Evolutionary conservation across 2,329 filamentous ascomycete species (phyloP).

Genomic region (Nemania abortiva): DNA sequence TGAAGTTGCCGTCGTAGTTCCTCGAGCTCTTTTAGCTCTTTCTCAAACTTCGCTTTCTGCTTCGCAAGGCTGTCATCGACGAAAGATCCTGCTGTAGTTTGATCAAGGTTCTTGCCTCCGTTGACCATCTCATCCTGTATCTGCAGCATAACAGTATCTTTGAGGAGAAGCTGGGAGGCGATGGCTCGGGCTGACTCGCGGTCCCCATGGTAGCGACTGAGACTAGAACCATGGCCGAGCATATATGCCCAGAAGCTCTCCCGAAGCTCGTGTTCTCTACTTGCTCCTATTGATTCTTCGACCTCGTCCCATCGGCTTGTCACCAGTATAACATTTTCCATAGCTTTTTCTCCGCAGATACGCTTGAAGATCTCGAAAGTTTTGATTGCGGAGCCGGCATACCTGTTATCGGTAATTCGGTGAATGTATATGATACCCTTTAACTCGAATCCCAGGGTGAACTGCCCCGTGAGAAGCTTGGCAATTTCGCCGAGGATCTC

Average conservation of each 20-base stretch:
- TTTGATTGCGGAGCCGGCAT: not conserved
- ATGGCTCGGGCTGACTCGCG: not conserved
- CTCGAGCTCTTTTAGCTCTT: not conserved
- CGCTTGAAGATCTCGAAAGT: not conserved
- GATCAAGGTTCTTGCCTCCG: not conserved
- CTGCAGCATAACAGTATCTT: not conserved
- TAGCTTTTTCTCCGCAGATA: not conserved
- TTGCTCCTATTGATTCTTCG: not conserved
- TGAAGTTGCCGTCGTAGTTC: not conserved
- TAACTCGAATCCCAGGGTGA: not conserved
- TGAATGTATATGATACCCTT: slow-evolving; percentile 5
- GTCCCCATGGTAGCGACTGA: not conserved
- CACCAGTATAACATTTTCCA: not conserved
- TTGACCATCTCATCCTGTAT: slow-evolving; percentile 3
- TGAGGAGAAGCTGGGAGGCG: not conserved
- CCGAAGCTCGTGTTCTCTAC: not conserved
- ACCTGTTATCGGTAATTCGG: slow-evolving; percentile 4
- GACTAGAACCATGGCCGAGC: not conserved
- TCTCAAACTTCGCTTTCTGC: not conserved
- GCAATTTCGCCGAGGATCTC: slow-evolving; percentile 3
- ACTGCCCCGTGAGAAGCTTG: not conserved
- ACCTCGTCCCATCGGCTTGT: slow-evolving; percentile 1
- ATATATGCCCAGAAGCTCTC: not conserved
- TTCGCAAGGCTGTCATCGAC: not conserved
- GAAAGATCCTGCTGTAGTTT: not conserved